Conservation (phyloP, 2,329 filamentous ascomycete species). For the Alternaria atra region DNA sequence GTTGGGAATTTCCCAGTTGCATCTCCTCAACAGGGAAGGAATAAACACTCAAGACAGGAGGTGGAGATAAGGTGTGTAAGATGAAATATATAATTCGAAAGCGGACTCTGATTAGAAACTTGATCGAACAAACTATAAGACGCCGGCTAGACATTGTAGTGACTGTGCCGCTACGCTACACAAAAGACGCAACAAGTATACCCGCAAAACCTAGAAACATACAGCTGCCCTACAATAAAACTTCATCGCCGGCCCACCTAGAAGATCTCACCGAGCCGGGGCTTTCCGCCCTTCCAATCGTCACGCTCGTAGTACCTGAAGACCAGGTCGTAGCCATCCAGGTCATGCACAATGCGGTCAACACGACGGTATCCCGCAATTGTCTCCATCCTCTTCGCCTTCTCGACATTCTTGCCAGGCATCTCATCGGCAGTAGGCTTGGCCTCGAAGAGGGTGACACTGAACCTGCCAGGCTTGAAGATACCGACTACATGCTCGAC, state of each 20-base stretch:
- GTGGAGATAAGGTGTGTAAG: background rate
- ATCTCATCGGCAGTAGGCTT: conserved; percentile 66
- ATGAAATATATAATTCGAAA: background rate
- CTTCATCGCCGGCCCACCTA: background rate
- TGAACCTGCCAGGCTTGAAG: conserved; percentile 98
- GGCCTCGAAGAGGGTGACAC: conserved; percentile 93
- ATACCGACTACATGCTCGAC: conserved; percentile 94
- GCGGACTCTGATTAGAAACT: background rate
- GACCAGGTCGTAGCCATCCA: conserved; percentile 95
- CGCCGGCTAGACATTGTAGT: conserved; percentile 4
- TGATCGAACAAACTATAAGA: background rate
- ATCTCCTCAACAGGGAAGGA: background rate
- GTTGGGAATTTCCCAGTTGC: background rate
- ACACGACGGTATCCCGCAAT: conserved; percentile 88
- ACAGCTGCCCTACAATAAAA: background rate
- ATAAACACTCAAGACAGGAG: background rate
- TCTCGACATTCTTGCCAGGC: conserved; percentile 46
- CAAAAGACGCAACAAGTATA: background rate
- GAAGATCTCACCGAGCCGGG: conserved; percentile 65
- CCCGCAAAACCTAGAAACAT: background rate
- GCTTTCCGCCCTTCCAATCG: conserved; percentile 75
- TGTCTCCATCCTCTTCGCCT: conserved; percentile 70
- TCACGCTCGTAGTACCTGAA: conserved; percentile 96
- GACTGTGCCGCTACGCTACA: conserved; percentile 12
- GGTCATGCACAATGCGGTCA: conserved; percentile 94